Evolutionary conservation across 176 grass and related monocot genomes (phyloP).

Genomic region (Phoenix dactylifera): DNA sequence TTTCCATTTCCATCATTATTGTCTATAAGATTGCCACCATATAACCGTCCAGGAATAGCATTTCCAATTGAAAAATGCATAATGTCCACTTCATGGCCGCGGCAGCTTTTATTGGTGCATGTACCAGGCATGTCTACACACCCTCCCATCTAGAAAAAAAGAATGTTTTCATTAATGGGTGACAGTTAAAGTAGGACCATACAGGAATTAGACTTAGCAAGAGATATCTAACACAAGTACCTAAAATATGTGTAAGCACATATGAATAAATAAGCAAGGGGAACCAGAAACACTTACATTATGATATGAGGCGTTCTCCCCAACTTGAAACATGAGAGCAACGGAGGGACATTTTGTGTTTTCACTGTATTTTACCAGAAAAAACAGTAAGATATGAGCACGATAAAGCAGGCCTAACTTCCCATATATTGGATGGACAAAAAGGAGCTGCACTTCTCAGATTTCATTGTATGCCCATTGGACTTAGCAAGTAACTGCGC

Average conservation of each 20-base stretch:
- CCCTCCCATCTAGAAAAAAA: slow-evolving; percentile 81
- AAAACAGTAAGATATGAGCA: slow-evolving; percentile 4
- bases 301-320: slow-evolving; percentile 73
- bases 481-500: too few species aligned
- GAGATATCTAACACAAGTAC: too few species aligned
- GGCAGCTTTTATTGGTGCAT: slow-evolving; percentile 79
- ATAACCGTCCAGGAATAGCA: slow-evolving; percentile 96
- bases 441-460: too few species aligned
- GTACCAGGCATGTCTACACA: slow-evolving; percentile 49
- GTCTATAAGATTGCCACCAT: slow-evolving; percentile 86
- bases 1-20: slow-evolving; percentile 68
- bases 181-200: too few species aligned
- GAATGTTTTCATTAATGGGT: not conserved
- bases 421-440: too few species aligned
- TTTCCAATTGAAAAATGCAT: slow-evolving; percentile 91
- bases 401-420: too few species aligned
- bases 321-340: slow-evolving; percentile 99
- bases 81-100: slow-evolving; percentile 87
- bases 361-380: slow-evolving; percentile 41
- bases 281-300: slow-evolving; percentile 48
- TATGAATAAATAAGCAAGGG: slow-evolving; percentile 2
- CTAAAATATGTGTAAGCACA: too few species aligned
- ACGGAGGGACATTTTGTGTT: slow-evolving; percentile 68
- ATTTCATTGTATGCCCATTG: too few species aligned
- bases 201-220: too few species aligned